A percentile compares a stretch with the other conserved stretches of the same genome.
These are phyloP conservation scores for Retiboletus flavoniger DNA, from an alignment of 1,284 basidiomycete genomes.

Conservation along the genomic window DNA sequence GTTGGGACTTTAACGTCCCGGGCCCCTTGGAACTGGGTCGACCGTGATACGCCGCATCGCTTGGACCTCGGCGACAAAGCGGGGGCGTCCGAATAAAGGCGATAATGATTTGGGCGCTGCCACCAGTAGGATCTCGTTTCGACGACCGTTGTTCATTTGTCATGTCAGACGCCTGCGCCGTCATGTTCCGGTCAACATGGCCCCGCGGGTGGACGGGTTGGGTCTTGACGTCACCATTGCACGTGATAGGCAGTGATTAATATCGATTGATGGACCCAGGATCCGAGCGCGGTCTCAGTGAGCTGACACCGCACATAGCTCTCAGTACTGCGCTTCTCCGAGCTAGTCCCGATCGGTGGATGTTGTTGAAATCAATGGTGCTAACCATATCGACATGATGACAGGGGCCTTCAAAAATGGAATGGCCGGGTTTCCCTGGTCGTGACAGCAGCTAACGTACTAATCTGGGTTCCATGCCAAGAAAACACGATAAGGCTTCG, in stretches of 20 bases:
- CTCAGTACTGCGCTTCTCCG: neutral
- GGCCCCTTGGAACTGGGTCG: neutral
- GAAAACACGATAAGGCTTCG: neutral
- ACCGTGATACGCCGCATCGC: neutral
- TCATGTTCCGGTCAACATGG: neutral
- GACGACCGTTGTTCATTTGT: neutral
- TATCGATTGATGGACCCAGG: neutral
- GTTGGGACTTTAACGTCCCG: too few species aligned
- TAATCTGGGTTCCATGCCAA: neutral
- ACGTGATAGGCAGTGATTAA: neutral
- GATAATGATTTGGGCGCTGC: neutral
- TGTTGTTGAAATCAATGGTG: neutral
- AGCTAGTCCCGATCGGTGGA: neutral
- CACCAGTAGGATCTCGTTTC: neutral
- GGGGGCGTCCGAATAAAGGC: neutral
- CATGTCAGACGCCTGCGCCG: neutral
- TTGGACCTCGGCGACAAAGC: conserved; percentile 1
- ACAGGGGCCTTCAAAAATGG: neutral
- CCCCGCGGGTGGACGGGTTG: neutral
- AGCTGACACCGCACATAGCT: neutral
- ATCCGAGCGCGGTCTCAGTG: neutral
- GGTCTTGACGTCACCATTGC: neutral
- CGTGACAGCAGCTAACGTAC: neutral
- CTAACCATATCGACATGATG: neutral
- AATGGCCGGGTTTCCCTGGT: neutral